Conservation (phyloP, 768 basidiomycete species). For the Cantharellus anzutake region DNA sequence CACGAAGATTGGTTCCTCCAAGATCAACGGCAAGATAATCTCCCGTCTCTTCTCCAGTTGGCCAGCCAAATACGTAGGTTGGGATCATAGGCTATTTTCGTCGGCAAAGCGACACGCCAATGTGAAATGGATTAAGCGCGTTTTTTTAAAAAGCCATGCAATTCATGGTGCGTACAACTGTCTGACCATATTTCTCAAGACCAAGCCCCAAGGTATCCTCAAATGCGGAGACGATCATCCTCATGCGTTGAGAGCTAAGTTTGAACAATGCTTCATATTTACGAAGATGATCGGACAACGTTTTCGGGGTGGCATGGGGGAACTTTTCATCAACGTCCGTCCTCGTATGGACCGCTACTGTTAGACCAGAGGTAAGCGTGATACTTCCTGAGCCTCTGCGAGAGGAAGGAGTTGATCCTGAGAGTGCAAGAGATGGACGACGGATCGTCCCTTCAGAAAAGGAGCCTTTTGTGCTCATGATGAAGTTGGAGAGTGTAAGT, state of each 20-base stretch:
- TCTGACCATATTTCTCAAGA: constrained; percentile 59
- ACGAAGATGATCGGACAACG: constrained; percentile 84
- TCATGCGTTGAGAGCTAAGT: constrained; percentile 77
- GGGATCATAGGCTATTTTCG: constrained; percentile 74
- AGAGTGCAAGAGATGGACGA: background rate
- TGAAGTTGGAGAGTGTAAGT: background rate
- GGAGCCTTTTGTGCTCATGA: background rate
- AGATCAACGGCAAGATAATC: constrained; percentile 83
- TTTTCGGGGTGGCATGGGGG: constrained; percentile 89
- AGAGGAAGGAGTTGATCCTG: constrained; percentile 19
- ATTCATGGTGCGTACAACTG: constrained; percentile 50
- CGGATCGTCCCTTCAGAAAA: background rate
- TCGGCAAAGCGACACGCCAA: background rate
- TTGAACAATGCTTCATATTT: constrained; percentile 83
- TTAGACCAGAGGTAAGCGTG: constrained; percentile 52
- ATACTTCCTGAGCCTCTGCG: constrained; percentile 64
- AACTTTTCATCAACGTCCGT: constrained; percentile 75
- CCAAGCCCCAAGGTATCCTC: constrained; percentile 81
- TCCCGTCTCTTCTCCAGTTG: constrained; percentile 72
- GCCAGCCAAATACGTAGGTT: constrained; percentile 93
- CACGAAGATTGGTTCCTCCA: constrained; percentile 93
- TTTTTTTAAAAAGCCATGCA: background rate
- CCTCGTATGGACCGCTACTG: constrained; percentile 71
- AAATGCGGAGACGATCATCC: constrained; percentile 94
- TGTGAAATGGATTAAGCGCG: background rate